phyloP scores from a whole-genome alignment of 225 moss, liverwort and hornwort genomes.

The Pleurozium schreberi region DNA sequence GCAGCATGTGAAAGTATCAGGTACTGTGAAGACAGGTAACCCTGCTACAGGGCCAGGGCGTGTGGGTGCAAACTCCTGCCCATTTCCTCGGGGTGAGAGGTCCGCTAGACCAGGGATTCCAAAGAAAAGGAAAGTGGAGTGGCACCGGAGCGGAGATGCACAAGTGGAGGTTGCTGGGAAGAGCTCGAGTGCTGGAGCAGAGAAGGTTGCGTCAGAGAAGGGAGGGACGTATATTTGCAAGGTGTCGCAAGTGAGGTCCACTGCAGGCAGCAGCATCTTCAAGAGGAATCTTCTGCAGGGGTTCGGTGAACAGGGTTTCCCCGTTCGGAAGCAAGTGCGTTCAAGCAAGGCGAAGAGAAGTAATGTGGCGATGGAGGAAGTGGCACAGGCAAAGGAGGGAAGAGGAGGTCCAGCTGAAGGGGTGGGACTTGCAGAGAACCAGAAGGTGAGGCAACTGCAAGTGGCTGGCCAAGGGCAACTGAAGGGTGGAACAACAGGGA shows the following conservation, averaged over 20 bases:
- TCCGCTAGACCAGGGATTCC: conserved; percentile 25
- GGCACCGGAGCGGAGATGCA: conserved; percentile 22
- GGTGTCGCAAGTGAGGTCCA: conserved; percentile 16
- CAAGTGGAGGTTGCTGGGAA: conserved; percentile 1
- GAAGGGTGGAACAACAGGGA: conserved; percentile 10
- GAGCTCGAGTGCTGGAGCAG: not conserved
- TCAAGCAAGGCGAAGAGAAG: conserved; percentile 21
- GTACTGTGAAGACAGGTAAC: not conserved
- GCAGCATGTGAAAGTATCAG: conserved; percentile 2
- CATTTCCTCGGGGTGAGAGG: conserved; percentile 48
- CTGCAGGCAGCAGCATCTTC: conserved; percentile 20
- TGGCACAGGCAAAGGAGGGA: not conserved
- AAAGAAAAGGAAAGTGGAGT: conserved; percentile 28
- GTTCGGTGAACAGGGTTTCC: not conserved
- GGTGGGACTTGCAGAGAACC: not conserved
- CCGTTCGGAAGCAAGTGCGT: conserved; percentile 36
- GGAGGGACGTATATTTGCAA: conserved; percentile 4
- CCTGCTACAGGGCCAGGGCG: not conserved
- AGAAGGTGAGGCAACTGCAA: conserved; percentile 1
- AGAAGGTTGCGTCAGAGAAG: not conserved
- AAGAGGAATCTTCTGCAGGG: conserved; percentile 22
- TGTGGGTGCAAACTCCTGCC: not conserved
- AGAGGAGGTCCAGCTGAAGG: not conserved
- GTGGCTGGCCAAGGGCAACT: not conserved
- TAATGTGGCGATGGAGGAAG: not conserved